These are phyloP conservation scores for Alternaria novae-zelandiae DNA, from an alignment of 2,329 filamentous ascomycete species.

Conservation along the genomic window DNA sequence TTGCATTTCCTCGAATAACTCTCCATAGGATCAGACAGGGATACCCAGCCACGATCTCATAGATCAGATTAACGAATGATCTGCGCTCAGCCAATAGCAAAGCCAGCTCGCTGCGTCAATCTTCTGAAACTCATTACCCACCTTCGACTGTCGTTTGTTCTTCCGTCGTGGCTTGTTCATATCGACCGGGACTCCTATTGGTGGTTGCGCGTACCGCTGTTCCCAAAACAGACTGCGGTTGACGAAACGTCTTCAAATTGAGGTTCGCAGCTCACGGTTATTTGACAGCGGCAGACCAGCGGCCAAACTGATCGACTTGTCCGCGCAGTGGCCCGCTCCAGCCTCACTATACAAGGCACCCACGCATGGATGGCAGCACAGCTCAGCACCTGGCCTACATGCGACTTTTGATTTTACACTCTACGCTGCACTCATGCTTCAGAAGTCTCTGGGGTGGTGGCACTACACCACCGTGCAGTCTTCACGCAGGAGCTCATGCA, in stretches of 20 bases:
- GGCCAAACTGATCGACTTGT: conserved; percentile 21
- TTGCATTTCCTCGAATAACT: conserved; percentile 13
- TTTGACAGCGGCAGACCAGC: conserved; percentile 39
- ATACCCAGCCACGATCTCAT: conserved; percentile 34
- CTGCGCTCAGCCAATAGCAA: conserved; percentile 38
- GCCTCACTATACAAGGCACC: conserved; percentile 8
- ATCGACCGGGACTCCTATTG: conserved; percentile 19
- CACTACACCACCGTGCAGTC: background rate
- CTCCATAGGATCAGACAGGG: conserved; percentile 23
- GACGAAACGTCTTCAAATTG: conserved; percentile 17
- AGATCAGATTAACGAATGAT: conserved; percentile 47
- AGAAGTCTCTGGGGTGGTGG: conserved; percentile 8
- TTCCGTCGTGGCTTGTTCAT: conserved; percentile 22
- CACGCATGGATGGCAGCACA: conserved; percentile 7
- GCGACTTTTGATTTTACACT: conserved; percentile 3
- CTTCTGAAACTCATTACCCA: conserved; percentile 35
- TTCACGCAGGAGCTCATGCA: background rate
- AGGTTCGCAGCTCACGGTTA: conserved; percentile 15
- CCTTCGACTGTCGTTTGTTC: conserved; percentile 20
- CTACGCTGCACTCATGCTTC: conserved; percentile 2
- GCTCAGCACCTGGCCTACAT: background rate
- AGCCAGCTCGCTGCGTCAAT: conserved; percentile 18
- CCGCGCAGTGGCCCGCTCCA: conserved; percentile 25
- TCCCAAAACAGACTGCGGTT: conserved; percentile 7
- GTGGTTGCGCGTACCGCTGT: conserved; percentile 20